These are phyloP conservation scores for Rhodocollybia butyracea DNA, from an alignment of 768 basidiomycete species.

Conservation along the genomic window DNA sequence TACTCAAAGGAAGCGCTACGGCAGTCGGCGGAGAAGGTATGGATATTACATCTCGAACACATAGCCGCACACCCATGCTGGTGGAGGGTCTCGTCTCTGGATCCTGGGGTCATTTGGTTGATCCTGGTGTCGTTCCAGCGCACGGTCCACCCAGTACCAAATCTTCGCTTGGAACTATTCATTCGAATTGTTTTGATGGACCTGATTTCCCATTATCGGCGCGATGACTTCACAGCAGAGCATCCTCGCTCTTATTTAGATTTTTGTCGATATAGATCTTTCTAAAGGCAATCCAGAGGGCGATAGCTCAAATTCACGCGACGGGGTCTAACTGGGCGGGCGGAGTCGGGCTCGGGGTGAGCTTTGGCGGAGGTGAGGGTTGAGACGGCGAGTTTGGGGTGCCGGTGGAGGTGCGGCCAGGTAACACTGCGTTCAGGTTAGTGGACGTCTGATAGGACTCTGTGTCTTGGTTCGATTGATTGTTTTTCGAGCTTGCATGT, in stretches of 20 bases:
- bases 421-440: slow-evolving; percentile 83
- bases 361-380: slow-evolving; percentile 53
- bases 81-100: background rate
- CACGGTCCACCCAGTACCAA: slow-evolving; percentile 13
- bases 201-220: slow-evolving; percentile 15
- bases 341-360: slow-evolving; percentile 50
- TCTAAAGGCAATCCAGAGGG: slow-evolving; percentile 34
- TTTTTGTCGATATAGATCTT: slow-evolving; percentile 34
- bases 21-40: slow-evolving; percentile 74
- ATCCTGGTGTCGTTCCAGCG: slow-evolving; percentile 7
- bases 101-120: slow-evolving; percentile 1
- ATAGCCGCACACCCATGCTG: slow-evolving; percentile 4
- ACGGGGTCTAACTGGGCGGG: slow-evolving; percentile 42
- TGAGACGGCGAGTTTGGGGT: slow-evolving; percentile 93
- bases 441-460: slow-evolving; percentile 53
- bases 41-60: slow-evolving; percentile 45
- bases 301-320: slow-evolving; percentile 30
- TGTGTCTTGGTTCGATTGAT: background rate
- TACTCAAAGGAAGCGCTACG: slow-evolving; percentile 41
- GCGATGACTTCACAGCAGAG: slow-evolving; percentile 41
- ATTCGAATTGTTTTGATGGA: background rate
- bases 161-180: slow-evolving; percentile 7
- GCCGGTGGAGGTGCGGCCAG: slow-evolving; percentile 88
- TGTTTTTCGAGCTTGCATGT: too few species aligned
- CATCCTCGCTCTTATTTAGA: slow-evolving; percentile 50